These are phyloP conservation scores for Herpetomonas tarakana DNA, from an alignment of 208 protist species.

Conservation along the genomic window DNA sequence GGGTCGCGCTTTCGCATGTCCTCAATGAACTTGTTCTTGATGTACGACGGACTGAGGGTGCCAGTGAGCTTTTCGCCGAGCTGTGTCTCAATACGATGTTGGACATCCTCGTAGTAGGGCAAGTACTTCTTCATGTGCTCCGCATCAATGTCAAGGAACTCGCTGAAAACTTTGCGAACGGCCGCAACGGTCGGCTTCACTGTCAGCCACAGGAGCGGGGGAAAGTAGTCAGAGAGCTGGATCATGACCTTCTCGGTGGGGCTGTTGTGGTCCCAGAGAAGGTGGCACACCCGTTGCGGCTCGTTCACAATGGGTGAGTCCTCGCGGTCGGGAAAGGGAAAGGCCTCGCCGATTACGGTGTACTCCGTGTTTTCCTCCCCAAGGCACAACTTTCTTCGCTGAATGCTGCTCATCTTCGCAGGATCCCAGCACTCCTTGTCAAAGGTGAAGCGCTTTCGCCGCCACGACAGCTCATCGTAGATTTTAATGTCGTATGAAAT, in stretches of 20 bases:
- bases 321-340: slow-evolving; percentile 84
- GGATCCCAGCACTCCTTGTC: slow-evolving; percentile 85
- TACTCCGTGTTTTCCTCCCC: slow-evolving; percentile 83
- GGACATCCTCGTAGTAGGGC: slow-evolving; percentile 84
- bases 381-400: slow-evolving; percentile 74
- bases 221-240: slow-evolving; percentile 86
- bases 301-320: slow-evolving; percentile 91
- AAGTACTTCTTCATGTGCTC: slow-evolving; percentile 90
- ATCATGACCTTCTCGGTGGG: slow-evolving; percentile 88
- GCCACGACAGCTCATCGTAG: slow-evolving; percentile 83
- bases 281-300: slow-evolving; percentile 60
- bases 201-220: slow-evolving; percentile 89
- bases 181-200: slow-evolving; percentile 77
- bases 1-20: slow-evolving; percentile 87
- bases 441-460: slow-evolving; percentile 68
- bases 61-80: slow-evolving; percentile 71
- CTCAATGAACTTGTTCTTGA: slow-evolving; percentile 86
- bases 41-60: slow-evolving; percentile 69
- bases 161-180: slow-evolving; percentile 79
- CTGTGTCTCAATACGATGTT: slow-evolving; percentile 75
- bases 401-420: slow-evolving; percentile 74
- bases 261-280: slow-evolving; percentile 91
- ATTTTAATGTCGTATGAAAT: slow-evolving; percentile 89
- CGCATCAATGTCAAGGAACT: slow-evolving; percentile 90
- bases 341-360: slow-evolving; percentile 91